A percentile compares a stretch with the other conserved stretches of the same genome.
Conservation (phyloP, 805 yeast species). For the Candida germanica region DNA sequence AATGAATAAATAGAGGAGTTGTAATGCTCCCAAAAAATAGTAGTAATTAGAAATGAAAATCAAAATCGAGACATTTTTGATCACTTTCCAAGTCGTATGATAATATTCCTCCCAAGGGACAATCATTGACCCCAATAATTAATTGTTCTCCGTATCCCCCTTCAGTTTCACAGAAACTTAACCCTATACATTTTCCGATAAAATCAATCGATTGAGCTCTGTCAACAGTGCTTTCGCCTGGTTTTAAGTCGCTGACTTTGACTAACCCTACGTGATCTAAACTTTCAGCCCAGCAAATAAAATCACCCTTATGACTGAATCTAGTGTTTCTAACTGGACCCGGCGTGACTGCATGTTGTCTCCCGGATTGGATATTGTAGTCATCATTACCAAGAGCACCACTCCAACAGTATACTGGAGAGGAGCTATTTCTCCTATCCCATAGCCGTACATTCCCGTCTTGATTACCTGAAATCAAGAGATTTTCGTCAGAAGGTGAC, state of each 20-base stretch:
- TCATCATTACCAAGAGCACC: slow-evolving; percentile 25
- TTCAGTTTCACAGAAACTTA: slow-evolving; percentile 44
- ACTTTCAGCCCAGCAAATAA: slow-evolving; percentile 55
- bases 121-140: slow-evolving; percentile 54
- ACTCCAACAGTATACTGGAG: slow-evolving; percentile 31
- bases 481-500: slow-evolving; percentile 40
- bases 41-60: slow-evolving; percentile 17
- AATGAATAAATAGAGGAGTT: neutral
- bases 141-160: slow-evolving; percentile 46
- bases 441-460: slow-evolving; percentile 55
- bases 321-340: slow-evolving; percentile 55
- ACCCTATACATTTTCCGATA: slow-evolving; percentile 59
- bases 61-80: slow-evolving; percentile 38
- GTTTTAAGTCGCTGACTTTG: slow-evolving; percentile 29
- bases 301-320: slow-evolving; percentile 46
- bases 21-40: too few relatives aligned
- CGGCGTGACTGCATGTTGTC: slow-evolving; percentile 11
- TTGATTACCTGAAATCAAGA: slow-evolving; percentile 56
- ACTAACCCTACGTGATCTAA: slow-evolving; percentile 56
- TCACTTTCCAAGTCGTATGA: slow-evolving; percentile 41
- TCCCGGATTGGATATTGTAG: neutral
- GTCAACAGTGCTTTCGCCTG: slow-evolving; percentile 10
- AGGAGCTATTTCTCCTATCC: slow-evolving; percentile 42
- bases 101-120: slow-evolving; percentile 55
- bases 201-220: slow-evolving; percentile 49